Evolutionary conservation across 352 stramenopile species (phyloP).

Genomic region (Phytophthora tentaculata): DNA sequence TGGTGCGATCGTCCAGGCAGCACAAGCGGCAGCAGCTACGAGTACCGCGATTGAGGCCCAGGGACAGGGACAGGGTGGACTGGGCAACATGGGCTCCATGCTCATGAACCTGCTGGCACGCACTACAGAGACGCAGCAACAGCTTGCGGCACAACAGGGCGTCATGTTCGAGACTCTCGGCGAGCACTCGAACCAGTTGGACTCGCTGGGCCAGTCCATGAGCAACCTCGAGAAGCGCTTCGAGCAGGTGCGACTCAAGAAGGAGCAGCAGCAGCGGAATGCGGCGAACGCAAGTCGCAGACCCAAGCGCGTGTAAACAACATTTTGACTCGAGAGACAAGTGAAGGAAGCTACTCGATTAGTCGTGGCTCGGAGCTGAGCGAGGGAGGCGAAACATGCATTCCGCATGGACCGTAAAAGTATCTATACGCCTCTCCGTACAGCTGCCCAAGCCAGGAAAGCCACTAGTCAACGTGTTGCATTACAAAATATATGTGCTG

Average conservation of each 20-base stretch:
- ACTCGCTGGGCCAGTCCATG: slow-evolving; percentile 79
- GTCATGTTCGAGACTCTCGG: slow-evolving; percentile 90
- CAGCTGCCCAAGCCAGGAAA: slow-evolving; percentile 7
- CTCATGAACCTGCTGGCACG: slow-evolving; percentile 87
- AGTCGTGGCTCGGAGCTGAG: slow-evolving; percentile 16
- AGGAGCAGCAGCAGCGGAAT: slow-evolving; percentile 42
- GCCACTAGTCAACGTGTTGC: slow-evolving; percentile 41
- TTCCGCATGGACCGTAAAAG: slow-evolving; percentile 40
- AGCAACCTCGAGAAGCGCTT: slow-evolving; percentile 77
- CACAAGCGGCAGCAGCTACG: slow-evolving; percentile 38
- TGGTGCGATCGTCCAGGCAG: slow-evolving; percentile 52
- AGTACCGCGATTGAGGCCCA: slow-evolving; percentile 75
- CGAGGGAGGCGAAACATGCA: slow-evolving; percentile 38
- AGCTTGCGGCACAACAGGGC: slow-evolving; percentile 82
- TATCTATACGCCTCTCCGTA: slow-evolving; percentile 41
- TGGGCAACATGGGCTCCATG: slow-evolving; percentile 90
- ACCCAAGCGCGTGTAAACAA: slow-evolving; percentile 37
- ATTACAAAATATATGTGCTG: slow-evolving; percentile 51
- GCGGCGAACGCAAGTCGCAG: slow-evolving; percentile 29
- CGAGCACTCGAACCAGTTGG: slow-evolving; percentile 82
- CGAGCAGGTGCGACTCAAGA: slow-evolving; percentile 82
- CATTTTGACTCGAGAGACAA: slow-evolving; percentile 21
- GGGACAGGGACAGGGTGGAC: slow-evolving; percentile 59
- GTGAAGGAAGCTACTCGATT: slow-evolving; percentile 31
- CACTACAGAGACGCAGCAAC: slow-evolving; percentile 88